Percentiles rank a stretch among this genome's conserved stretches.
phyloP scores from a whole-genome alignment of 2,329 filamentous ascomycete genomes.

The Nothopassalora personata region DNA sequence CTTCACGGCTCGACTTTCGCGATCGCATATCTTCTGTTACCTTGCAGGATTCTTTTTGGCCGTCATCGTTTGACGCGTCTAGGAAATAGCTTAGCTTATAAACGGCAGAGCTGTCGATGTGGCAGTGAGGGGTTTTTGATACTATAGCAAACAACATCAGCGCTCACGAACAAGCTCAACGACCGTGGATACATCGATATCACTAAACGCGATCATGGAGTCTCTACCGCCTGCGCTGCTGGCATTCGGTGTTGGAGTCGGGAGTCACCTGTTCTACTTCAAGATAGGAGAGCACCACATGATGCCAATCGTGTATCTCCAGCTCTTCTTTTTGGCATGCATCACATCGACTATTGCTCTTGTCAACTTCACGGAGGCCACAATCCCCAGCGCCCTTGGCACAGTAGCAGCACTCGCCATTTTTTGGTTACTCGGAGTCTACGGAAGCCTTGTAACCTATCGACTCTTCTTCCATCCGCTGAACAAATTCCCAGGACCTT shows the following conservation, averaged over 20 bases:
- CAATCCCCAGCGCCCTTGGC: conserved; percentile 5
- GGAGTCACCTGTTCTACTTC: conserved; percentile 25
- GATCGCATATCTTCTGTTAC: no score
- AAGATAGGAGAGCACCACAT: conserved; percentile 26
- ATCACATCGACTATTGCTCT: conserved; percentile 9
- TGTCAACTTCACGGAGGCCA: conserved; percentile 5
- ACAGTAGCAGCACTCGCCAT: conserved; percentile 10
- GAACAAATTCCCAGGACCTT: conserved; percentile 33
- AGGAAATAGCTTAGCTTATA: no score
- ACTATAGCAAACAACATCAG: no score
- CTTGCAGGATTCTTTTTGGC: no score
- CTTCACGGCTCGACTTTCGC: no score
- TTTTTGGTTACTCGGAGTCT: conserved; percentile 22
- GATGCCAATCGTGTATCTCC: conserved; percentile 8
- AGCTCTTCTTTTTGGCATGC: conserved; percentile 8
- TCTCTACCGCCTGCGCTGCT: neutral
- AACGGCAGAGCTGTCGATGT: no score
- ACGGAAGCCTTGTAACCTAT: conserved; percentile 35
- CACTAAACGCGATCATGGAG: no score
- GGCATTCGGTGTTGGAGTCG: conserved; percentile 15
- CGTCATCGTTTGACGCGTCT: no score
- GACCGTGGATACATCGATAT: no score
- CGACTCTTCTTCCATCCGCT: conserved; percentile 32
- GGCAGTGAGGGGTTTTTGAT: no score
- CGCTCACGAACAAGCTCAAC: no score